Evolutionary conservation across 495 filamentous ascomycete genomes (phyloP).

Genomic region (Penicillium argentinense): DNA sequence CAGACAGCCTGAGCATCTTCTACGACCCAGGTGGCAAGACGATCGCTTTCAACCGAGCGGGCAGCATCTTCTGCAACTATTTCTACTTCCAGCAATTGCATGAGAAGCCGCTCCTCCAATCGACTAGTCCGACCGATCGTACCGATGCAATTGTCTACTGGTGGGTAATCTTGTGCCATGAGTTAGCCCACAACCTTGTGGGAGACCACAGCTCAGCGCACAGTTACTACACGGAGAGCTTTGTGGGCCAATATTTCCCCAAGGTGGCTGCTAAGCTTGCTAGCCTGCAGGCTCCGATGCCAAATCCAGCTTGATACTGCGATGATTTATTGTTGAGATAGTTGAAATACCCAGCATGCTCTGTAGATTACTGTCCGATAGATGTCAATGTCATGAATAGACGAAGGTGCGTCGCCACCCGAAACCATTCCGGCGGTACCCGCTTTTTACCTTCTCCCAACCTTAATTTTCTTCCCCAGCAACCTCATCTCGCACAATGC

Average conservation of each 20-base stretch:
- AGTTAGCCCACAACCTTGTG: constrained; percentile 92
- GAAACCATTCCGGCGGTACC: constrained; percentile 28
- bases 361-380: too few relatives aligned
- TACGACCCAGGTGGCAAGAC: constrained; percentile 75
- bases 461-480: constrained; percentile 22
- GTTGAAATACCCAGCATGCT: constrained; percentile 20
- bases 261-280: constrained; percentile 45
- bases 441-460: constrained; percentile 28
- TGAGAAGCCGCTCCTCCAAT: constrained; percentile 43
- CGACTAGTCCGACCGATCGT: constrained; percentile 40
- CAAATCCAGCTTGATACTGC: constrained; percentile 2
- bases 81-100: constrained; percentile 84
- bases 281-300: constrained; percentile 5
- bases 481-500: constrained; percentile 16
- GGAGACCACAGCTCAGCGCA: constrained; percentile 76
- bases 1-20: constrained; percentile 74
- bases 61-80: constrained; percentile 91
- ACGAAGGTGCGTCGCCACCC: constrained; percentile 10
- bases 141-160: constrained; percentile 78
- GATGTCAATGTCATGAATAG: too few relatives aligned
- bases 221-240: constrained; percentile 69
- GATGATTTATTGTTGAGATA: not conserved
- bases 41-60: constrained; percentile 88
- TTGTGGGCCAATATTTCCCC: constrained; percentile 55
- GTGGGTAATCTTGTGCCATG: constrained; percentile 90